phyloP scores from a whole-genome alignment of 495 filamentous ascomycete species.

The Hyaloscypha hepaticicola region DNA sequence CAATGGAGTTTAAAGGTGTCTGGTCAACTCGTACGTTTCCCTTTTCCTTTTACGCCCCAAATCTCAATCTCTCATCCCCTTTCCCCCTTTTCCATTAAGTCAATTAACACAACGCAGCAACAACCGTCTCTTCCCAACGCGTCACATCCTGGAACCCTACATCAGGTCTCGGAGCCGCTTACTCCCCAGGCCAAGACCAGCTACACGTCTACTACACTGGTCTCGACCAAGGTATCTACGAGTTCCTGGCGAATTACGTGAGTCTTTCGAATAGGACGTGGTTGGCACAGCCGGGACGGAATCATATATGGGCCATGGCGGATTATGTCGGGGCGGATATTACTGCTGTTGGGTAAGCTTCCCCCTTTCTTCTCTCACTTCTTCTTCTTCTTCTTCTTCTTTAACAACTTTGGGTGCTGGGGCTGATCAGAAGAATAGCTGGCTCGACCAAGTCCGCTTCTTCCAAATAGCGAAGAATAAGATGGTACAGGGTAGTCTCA shows the following conservation, averaged over 20 bases:
- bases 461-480: not conserved
- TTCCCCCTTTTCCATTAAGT: not conserved
- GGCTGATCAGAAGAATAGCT: not conserved
- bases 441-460: not conserved
- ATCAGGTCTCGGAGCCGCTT: constrained; percentile 19
- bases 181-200: constrained; percentile 12
- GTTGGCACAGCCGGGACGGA: constrained; percentile 9
- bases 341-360: constrained; percentile 10
- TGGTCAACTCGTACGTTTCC: constrained; percentile 20
- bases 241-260: constrained; percentile 8
- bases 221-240: constrained; percentile 19
- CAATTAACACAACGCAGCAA: constrained; percentile 2
- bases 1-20: constrained; percentile 7
- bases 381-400: no score
- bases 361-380: no score
- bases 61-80: no score
- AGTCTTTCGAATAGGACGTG: not conserved
- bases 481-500: not conserved
- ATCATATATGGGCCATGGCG: constrained; percentile 17
- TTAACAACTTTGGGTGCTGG: no score
- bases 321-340: constrained; percentile 23
- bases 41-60: no score
- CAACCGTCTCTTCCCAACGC: constrained; percentile 1
- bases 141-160: constrained; percentile 14
- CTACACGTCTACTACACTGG: constrained; percentile 21